Percentiles rank a stretch among this genome's conserved stretches.
Evolutionary conservation across 768 basidiomycete species (phyloP).

Genomic region (Saitozyma podzolica): DNA sequence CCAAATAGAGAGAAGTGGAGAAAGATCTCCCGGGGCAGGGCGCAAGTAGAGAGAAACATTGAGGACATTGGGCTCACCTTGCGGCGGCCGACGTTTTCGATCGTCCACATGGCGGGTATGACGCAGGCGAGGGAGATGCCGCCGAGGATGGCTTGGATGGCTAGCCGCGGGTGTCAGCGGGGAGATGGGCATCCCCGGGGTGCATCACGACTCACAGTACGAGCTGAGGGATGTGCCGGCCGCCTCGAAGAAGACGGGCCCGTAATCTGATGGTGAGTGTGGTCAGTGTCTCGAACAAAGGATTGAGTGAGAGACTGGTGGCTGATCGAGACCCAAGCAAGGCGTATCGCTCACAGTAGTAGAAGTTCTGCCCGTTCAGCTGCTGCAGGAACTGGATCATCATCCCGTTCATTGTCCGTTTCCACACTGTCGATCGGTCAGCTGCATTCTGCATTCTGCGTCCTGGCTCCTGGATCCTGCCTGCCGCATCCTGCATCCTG

Average conservation of each 20-base stretch:
- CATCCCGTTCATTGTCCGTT: conserved; percentile 61
- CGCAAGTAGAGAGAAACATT: neutral
- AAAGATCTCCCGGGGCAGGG: no score
- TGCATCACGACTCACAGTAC: conserved; percentile 51
- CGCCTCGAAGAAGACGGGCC: conserved; percentile 76
- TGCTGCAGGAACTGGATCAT: conserved; percentile 66
- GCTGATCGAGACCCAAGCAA: conserved; percentile 49
- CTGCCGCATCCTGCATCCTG: no score
- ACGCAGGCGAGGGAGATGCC: conserved; percentile 72
- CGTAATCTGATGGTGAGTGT: conserved; percentile 19
- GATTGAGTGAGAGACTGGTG: neutral
- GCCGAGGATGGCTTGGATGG: conserved; percentile 59
- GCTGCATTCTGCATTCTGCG: neutral
- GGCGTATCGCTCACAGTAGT: conserved; percentile 57
- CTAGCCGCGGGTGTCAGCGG: conserved; percentile 39
- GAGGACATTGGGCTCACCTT: conserved; percentile 55
- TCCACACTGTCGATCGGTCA: conserved; percentile 60
- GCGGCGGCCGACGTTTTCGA: conserved; percentile 74
- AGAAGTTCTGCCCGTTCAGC: conserved; percentile 73
- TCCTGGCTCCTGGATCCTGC: no score
- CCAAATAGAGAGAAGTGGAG: no score
- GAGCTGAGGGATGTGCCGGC: conserved; percentile 70
- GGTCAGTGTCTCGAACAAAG: neutral
- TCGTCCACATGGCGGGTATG: conserved; percentile 68
- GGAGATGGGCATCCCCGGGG: conserved; percentile 60